Evolutionary conservation across 352 stramenopile species (phyloP).

Genomic region (Albugo laibachii): DNA sequence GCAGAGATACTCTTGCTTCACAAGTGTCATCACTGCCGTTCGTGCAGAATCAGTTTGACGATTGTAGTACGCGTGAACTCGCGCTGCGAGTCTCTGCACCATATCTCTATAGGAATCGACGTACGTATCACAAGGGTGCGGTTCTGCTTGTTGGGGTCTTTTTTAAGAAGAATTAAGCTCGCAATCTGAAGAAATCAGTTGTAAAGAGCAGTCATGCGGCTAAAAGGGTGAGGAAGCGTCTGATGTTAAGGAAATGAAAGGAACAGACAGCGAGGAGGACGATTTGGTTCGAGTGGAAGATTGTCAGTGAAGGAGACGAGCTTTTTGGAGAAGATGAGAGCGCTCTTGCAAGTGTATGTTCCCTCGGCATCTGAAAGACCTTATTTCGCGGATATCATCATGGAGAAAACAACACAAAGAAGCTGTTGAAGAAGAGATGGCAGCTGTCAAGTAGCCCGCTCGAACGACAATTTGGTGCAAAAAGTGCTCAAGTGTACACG

Average conservation of each 20-base stretch:
- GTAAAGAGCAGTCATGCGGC: slow-evolving; percentile 10
- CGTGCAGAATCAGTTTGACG: too few relatives aligned
- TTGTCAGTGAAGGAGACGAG: slow-evolving; percentile 79
- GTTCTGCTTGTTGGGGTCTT: too few relatives aligned
- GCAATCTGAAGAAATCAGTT: slow-evolving; percentile 11
- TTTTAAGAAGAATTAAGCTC: slow-evolving; percentile 29
- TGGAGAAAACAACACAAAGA: slow-evolving; percentile 98
- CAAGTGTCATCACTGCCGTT: too few relatives aligned
- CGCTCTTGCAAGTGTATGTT: slow-evolving; percentile 76
- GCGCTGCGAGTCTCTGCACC: too few relatives aligned
- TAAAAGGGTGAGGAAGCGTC: slow-evolving; percentile 63
- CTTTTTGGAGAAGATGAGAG: slow-evolving; percentile 76
- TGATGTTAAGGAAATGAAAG: slow-evolving; percentile 58
- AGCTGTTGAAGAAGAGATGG: slow-evolving; percentile 50
- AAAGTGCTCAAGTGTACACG: slow-evolving; percentile 97
- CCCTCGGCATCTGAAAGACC: slow-evolving; percentile 46
- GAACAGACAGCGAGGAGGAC: slow-evolving; percentile 54
- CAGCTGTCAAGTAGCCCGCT: slow-evolving; percentile 17
- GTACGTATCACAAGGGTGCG: too few relatives aligned
- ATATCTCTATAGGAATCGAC: too few relatives aligned
- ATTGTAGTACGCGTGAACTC: too few relatives aligned
- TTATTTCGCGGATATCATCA: slow-evolving; percentile 98
- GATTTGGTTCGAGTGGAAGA: slow-evolving; percentile 82
- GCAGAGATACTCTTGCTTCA: too few relatives aligned
- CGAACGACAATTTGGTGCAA: slow-evolving; percentile 65